Evolutionary conservation across 164 flowering plant genomes (phyloP).

Genomic region (Stephania japonica): DNA sequence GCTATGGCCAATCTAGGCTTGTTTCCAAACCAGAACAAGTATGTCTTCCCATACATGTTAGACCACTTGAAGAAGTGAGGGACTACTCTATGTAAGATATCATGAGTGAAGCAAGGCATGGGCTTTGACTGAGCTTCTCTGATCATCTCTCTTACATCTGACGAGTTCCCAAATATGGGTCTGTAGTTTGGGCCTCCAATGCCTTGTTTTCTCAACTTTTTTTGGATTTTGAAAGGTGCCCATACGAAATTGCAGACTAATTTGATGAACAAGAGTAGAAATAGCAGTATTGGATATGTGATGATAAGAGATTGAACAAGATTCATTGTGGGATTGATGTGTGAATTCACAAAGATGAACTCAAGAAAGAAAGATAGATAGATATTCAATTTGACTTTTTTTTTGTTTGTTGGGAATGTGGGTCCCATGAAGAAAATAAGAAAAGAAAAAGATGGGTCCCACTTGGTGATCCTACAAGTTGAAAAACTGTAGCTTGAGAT

Average conservation of each 20-base stretch:
- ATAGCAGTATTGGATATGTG: background rate
- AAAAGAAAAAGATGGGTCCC: background rate
- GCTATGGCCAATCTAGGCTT: conserved; percentile 44
- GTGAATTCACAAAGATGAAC: background rate
- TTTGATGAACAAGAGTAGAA: conserved; percentile 3
- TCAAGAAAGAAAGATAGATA: too few relatives aligned
- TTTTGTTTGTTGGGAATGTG: too few relatives aligned
- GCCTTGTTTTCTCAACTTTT: conserved; percentile 38
- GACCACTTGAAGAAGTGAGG: conserved; percentile 61
- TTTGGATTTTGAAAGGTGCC: conserved; percentile 35
- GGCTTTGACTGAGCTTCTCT: conserved; percentile 20
- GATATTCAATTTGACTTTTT: too few relatives aligned
- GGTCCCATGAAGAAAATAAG: too few relatives aligned
- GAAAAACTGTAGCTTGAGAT: background rate
- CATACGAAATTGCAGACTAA: conserved; percentile 22
- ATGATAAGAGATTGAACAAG: conserved; percentile 4
- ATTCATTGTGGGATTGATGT: conserved; percentile 1
- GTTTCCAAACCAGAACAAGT: conserved; percentile 63
- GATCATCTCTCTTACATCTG: conserved; percentile 19
- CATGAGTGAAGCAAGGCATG: conserved; percentile 17
- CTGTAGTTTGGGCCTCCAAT: conserved; percentile 38
- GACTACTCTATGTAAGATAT: conserved; percentile 27
- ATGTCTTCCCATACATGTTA: conserved; percentile 45
- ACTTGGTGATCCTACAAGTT: background rate
- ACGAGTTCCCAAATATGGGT: conserved; percentile 32